Evolutionary conservation across 306 rosid genomes (phyloP).

Genomic region (Trifolium dubium): DNA sequence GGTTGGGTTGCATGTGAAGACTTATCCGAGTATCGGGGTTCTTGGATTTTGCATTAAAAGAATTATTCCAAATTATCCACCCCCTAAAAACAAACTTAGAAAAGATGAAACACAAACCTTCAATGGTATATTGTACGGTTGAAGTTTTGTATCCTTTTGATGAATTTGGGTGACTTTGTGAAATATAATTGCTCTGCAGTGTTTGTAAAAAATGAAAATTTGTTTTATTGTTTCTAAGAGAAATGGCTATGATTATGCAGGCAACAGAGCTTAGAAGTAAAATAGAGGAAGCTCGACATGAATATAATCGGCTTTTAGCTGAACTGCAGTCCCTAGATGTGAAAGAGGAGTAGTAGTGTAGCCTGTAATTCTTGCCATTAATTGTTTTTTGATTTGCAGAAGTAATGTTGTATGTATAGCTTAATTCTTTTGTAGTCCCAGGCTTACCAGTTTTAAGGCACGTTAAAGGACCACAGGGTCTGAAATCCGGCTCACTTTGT

Average conservation of each 20-base stretch:
- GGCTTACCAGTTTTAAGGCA: slow-evolving; percentile 30
- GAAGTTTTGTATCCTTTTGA: not conserved
- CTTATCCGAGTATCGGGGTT: not conserved
- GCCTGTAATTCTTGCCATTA: slow-evolving; percentile 38
- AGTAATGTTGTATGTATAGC: slow-evolving; percentile 39
- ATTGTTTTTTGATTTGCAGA: slow-evolving; percentile 40
- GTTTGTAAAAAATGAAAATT: not conserved
- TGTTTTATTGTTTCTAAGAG: slow-evolving; percentile 17
- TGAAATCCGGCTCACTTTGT: not conserved
- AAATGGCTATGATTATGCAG: slow-evolving; percentile 50
- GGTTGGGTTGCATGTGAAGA: slow-evolving; percentile 11
- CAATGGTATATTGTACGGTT: not conserved
- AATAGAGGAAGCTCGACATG: slow-evolving; percentile 48
- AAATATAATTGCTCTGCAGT: not conserved
- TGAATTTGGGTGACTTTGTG: not conserved
- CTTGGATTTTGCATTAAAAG: not conserved
- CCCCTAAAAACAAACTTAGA: not conserved
- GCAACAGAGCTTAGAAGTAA: slow-evolving; percentile 57
- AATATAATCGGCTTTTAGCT: slow-evolving; percentile 53
- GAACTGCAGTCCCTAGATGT: slow-evolving; percentile 49
- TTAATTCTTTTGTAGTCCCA: slow-evolving; percentile 21
- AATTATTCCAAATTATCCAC: not conserved
- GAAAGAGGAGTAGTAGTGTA: slow-evolving; percentile 50
- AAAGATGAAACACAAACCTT: slow-evolving; percentile 7
- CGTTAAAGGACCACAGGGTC: not conserved